phyloP scores from a whole-genome alignment of 306 rosid species.

The Arachis stenosperma region DNA sequence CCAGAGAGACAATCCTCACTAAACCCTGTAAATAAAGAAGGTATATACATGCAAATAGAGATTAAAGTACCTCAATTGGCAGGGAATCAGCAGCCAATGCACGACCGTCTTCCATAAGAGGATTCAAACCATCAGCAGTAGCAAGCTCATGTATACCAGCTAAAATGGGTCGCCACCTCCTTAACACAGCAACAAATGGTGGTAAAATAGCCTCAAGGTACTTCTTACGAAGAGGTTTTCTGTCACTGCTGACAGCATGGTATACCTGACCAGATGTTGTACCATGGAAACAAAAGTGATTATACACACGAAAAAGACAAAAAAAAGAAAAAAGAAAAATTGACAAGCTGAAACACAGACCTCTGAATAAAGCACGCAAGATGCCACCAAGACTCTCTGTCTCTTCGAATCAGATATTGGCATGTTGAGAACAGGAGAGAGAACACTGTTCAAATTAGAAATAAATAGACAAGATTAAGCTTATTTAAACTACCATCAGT shows the following conservation, averaged over 20 bases:
- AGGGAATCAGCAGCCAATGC: slow-evolving; percentile 97
- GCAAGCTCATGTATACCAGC: slow-evolving; percentile 98
- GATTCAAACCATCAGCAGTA: slow-evolving; percentile 89
- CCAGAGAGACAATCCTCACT: no score
- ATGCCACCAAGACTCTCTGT: slow-evolving; percentile 97
- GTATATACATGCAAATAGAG: slow-evolving; percentile 19
- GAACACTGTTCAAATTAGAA: slow-evolving; percentile 72
- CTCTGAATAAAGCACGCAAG: slow-evolving; percentile 95
- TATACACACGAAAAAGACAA: slow-evolving; percentile 25
- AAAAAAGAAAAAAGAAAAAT: slow-evolving; percentile 21
- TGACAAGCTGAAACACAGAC: slow-evolving; percentile 56
- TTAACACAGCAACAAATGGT: slow-evolving; percentile 88
- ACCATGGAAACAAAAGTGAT: slow-evolving; percentile 35
- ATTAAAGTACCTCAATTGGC: slow-evolving; percentile 76
- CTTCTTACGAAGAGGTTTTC: slow-evolving; percentile 82
- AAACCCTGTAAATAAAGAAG: neutral
- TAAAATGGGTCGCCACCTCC: slow-evolving; percentile 97
- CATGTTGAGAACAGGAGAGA: slow-evolving; percentile 98
- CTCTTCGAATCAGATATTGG: slow-evolving; percentile 96
- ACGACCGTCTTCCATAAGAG: slow-evolving; percentile 81
- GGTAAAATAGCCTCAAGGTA: slow-evolving; percentile 95
- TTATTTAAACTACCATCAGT: slow-evolving; percentile 26
- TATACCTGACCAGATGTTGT: slow-evolving; percentile 66
- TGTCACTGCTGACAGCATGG: slow-evolving; percentile 84
- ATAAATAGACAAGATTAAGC: slow-evolving; percentile 32